phyloP scores from a whole-genome alignment of 768 basidiomycete species.

The Suillus plorans region DNA sequence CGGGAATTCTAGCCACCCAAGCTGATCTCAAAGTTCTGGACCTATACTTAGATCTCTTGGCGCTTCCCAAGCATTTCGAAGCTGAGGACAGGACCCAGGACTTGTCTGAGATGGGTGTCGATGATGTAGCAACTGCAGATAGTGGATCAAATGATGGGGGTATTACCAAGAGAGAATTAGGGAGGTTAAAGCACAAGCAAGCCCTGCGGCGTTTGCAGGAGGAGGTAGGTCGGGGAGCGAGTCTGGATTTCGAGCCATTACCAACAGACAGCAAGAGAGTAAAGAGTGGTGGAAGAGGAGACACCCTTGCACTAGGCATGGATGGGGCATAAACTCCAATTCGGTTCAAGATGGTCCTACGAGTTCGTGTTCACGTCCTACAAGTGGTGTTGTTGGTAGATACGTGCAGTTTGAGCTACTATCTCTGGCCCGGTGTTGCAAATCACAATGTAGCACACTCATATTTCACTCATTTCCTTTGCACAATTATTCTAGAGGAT shows the following conservation, averaged over 20 bases:
- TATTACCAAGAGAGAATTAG: conserved; percentile 46
- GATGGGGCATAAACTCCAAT: conserved; percentile 3
- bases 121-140: conserved; percentile 15
- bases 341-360: neutral
- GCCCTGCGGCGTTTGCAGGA: conserved; percentile 35
- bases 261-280: conserved; percentile 16
- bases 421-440: neutral
- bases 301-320: conserved; percentile 5
- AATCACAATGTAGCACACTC: neutral
- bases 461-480: neutral
- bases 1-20: conserved; percentile 39
- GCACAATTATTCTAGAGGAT: neutral
- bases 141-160: conserved; percentile 20
- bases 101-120: conserved; percentile 12
- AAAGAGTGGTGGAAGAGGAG: conserved; percentile 12
- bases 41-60: conserved; percentile 55
- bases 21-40: conserved; percentile 55
- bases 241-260: conserved; percentile 6
- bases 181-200: conserved; percentile 51
- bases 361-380: no score
- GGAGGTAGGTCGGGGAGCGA: conserved; percentile 8
- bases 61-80: conserved; percentile 60
- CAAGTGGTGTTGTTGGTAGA: no score
- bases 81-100: conserved; percentile 39
- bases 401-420: neutral